Base-by-base conservation (phyloP, 305 asterid species). In the Euphrasia arctica region DNA sequence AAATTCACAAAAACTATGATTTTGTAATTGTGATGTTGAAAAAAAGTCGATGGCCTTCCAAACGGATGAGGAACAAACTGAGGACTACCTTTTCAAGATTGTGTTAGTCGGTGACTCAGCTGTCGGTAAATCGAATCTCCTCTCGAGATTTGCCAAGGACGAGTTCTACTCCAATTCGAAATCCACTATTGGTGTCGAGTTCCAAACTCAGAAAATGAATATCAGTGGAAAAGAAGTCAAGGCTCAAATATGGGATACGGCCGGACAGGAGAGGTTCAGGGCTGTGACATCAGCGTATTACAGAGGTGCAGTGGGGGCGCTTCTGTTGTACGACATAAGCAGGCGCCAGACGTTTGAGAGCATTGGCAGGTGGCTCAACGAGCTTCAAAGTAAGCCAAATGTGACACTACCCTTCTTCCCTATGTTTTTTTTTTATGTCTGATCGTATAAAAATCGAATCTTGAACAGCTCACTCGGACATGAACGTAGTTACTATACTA, bases 61-160 rank as follows among this genome's bases (percentile, higher is more conserved):
- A 42, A 70, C 83, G 0, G 95, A 80, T 74, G 90, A 83, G 58
- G 96, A 85, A 47, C 83, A 79, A 65, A 78, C 77, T 8, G 92
- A 82, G 77, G 92, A 84, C 70, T 89, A 86, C 77, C 95, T 89
- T 78, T 89, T 89, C 83, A 89, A 89, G 79, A 84, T 89, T 80
- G 96, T 89, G 39, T 72, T 86, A 77, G 68, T 89, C 45, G 96
- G 96, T 28, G 92, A 89, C 75, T 84, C 96, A 41, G 96, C 96
- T 55, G 96, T 89, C 65, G 96, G 95, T 3, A 89, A 89, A 75
- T 89, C 95, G 7, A 89, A 86, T 67, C 78, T 89, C 83, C 96
- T 89, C 63, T 81, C 96, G 58, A 86, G 96, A 74, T 86, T 84
- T 62, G 88, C 96, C 8, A 76, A 92, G 65, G 82, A 84, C 58